Percentiles rank a stretch among this genome's conserved stretches.
Evolutionary conservation across 192 early-diverging fungal genomes (phyloP).

Genomic region (Thoreauomyces humboldtii): DNA sequence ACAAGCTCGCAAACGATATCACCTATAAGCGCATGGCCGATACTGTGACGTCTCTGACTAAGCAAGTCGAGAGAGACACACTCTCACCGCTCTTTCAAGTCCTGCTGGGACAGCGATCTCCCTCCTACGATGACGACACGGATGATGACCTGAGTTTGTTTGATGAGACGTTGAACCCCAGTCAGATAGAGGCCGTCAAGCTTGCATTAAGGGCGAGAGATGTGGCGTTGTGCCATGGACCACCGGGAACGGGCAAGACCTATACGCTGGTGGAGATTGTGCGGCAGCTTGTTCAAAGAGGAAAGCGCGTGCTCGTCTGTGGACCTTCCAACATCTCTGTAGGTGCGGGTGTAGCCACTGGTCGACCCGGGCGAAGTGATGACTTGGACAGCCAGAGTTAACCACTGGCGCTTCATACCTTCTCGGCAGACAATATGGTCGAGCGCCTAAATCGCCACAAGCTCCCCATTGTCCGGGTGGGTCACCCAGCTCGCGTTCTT

Average conservation of each 20-base stretch:
- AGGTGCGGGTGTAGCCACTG: conserved; percentile 53
- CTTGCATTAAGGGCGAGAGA: conserved; percentile 60
- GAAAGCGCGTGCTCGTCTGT: conserved; percentile 76
- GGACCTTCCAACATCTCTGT: conserved; percentile 88
- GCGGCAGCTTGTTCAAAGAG: conserved; percentile 63
- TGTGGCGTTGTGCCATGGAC: conserved; percentile 78
- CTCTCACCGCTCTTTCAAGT: conserved; percentile 42
- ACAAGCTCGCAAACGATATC: conserved; percentile 33
- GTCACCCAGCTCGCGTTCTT: conserved; percentile 81
- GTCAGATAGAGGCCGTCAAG: conserved; percentile 69
- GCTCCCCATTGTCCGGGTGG: conserved; percentile 71
- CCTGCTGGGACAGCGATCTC: conserved; percentile 42
- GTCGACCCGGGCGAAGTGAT: too few relatives aligned
- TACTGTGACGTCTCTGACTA: conserved; percentile 8
- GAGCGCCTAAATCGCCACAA: conserved; percentile 62
- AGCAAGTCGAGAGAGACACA: not conserved
- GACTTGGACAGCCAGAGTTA: too few relatives aligned
- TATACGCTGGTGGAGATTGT: conserved; percentile 84
- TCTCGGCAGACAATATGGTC: conserved; percentile 75
- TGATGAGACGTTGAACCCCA: conserved; percentile 64
- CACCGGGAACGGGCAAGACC: conserved; percentile 76
- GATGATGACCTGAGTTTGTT: conserved; percentile 43
- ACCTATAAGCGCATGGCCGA: conserved; percentile 22
- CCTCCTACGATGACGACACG: conserved; percentile 24
- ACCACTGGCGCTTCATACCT: too few relatives aligned